These are phyloP conservation scores for Aurantiochytrium sp. DNA, from an alignment of 108 stramenopile genomes.

Conservation along the genomic window DNA sequence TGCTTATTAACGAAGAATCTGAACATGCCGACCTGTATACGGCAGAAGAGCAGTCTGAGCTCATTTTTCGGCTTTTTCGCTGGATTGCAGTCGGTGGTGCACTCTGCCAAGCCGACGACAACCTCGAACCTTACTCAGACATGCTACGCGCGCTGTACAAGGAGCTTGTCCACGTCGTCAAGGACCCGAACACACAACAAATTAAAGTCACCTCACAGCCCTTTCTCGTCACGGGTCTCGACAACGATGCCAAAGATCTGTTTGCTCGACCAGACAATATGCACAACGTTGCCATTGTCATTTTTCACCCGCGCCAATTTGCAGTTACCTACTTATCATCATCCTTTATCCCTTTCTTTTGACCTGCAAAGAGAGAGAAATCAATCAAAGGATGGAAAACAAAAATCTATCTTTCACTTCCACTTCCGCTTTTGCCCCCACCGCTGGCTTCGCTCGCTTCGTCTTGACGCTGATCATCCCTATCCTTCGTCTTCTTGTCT, in stretches of 20 bases:
- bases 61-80: constrained; percentile 6
- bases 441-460: background rate
- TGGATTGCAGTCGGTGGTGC: constrained; percentile 16
- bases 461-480: background rate
- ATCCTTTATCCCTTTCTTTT: background rate
- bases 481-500: background rate
- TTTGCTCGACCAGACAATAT: background rate
- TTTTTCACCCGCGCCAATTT: background rate
- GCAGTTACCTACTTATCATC: background rate
- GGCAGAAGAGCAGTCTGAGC: background rate
- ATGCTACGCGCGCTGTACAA: background rate
- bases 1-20: constrained; percentile 17
- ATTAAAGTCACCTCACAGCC: background rate
- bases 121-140: background rate
- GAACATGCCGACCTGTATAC: background rate
- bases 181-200: background rate
- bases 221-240: background rate
- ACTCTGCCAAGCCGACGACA: constrained; percentile 17
- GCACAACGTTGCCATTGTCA: background rate
- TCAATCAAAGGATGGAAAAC: background rate
- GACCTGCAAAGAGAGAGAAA: background rate
- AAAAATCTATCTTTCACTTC: background rate
- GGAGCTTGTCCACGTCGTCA: constrained; percentile 3
- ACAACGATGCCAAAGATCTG: background rate
- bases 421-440: background rate